Conservation (phyloP, 805 yeast genomes). For the Kluyveromyces dobzhanskii region DNA sequence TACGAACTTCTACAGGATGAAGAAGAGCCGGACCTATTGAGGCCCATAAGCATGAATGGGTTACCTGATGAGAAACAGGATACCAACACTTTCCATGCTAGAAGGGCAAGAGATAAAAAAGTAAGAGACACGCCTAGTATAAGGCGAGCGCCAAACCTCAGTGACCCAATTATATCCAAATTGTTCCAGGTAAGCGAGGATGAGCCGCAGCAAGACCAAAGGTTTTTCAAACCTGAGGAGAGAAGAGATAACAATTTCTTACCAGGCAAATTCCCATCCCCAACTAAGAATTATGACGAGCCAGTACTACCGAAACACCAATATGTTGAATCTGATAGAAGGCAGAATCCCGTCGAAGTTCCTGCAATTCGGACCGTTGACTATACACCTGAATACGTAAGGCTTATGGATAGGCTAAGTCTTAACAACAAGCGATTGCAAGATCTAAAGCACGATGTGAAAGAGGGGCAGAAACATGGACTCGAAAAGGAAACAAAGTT, state of each 20-base stretch:
- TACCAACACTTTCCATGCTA: slow-evolving; percentile 21
- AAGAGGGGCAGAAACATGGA: slow-evolving; percentile 7
- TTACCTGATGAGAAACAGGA: slow-evolving; percentile 11
- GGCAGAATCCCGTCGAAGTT: too few species aligned
- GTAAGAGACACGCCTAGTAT: slow-evolving; percentile 3
- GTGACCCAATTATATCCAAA: slow-evolving; percentile 20
- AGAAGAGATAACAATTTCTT: slow-evolving; percentile 4
- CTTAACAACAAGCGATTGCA: slow-evolving; percentile 20
- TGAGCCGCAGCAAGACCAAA: too few species aligned
- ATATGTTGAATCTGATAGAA: too few species aligned
- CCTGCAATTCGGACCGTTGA: slow-evolving; percentile 1
- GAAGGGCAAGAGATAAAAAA: slow-evolving; percentile 6
- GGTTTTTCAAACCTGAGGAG: too few species aligned
- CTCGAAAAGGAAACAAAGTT: slow-evolving; percentile 9
- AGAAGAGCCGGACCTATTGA: slow-evolving; percentile 6
- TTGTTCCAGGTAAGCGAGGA: slow-evolving; percentile 10
- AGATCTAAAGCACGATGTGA: slow-evolving; percentile 10
- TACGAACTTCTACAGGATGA: slow-evolving; percentile 21
- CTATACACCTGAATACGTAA: slow-evolving; percentile 15
- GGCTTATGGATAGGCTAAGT: slow-evolving; percentile 19
- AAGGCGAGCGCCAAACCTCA: slow-evolving; percentile 12
- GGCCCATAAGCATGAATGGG: slow-evolving; percentile 1
- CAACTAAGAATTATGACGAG: slow-evolving; percentile 6
- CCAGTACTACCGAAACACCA: too few species aligned
- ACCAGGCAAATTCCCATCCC: slow-evolving; percentile 29